Percentiles rank a stretch among this genome's conserved stretches.
These are phyloP conservation scores for Sporothrix brasiliensis DNA, from an alignment of 2,329 filamentous ascomycete genomes.

Conservation along the genomic window DNA sequence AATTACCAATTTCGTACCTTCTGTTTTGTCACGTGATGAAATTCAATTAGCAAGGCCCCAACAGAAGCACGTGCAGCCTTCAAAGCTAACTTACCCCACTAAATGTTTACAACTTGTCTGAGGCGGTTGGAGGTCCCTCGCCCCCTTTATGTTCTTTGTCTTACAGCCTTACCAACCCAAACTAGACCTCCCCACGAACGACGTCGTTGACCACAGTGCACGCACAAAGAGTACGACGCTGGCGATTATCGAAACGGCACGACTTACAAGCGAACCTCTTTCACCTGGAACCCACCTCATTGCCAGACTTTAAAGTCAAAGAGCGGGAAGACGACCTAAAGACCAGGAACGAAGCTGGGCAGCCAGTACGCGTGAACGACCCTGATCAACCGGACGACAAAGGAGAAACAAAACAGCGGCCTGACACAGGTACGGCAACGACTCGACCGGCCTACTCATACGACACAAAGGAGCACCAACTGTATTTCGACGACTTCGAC, in stretches of 20 bases:
- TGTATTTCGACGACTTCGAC: neutral
- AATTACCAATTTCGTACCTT: too few species aligned
- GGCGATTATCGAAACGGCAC: neutral
- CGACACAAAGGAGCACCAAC: neutral
- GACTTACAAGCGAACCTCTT: neutral
- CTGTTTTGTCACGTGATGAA: too few species aligned
- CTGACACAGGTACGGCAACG: slow-evolving; percentile 1
- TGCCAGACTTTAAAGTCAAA: neutral
- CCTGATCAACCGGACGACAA: neutral
- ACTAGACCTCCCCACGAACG: neutral
- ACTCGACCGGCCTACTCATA: neutral
- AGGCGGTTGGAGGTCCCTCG: slow-evolving; percentile 12
- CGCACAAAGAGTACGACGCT: neutral
- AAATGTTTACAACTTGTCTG: slow-evolving; percentile 10
- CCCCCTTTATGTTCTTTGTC: slow-evolving; percentile 16
- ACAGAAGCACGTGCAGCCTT: slow-evolving; percentile 17
- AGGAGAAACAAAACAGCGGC: neutral
- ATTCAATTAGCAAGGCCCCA: neutral
- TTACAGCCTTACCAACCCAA: slow-evolving; percentile 30
- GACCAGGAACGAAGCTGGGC: slow-evolving; percentile 4
- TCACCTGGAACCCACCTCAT: neutral
- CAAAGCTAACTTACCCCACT: slow-evolving; percentile 26
- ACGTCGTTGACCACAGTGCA: neutral
- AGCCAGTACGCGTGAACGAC: slow-evolving; percentile 16
- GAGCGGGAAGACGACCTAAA: neutral